Base-by-base conservation (phyloP, 805 yeast species). In the Wickerhamiella siamensis region DNA sequence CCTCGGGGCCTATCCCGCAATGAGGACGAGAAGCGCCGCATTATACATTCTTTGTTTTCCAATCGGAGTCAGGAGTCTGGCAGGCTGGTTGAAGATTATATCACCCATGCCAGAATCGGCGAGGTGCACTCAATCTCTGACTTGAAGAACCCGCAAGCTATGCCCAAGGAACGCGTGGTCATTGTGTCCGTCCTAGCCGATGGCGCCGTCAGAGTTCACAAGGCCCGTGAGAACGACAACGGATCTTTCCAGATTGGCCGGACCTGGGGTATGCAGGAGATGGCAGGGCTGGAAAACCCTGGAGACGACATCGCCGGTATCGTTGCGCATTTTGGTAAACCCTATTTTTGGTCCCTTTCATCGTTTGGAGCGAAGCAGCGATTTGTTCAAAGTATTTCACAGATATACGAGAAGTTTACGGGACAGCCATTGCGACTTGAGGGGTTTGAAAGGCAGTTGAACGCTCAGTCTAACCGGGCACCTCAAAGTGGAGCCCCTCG, bases 181-280 rank as follows among this genome's bases (percentile, higher is more conserved):
- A 40, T 50, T 10, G 33, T 53, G 3, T 42, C 49, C 15, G 39
- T 35, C 10, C 14, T 5, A 16, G 21, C 16, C 16, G 34, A 37
- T 21, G 43, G 43, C 29, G 19, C 38, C 6, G 77, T 82, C 26
- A 68, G 77, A 43, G 52, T 87, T 10, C 95, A 86, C 57, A 87
- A 88, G 60, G 95, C 93, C 2, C 77, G 93, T 52, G 84, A 75
- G 56, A 79, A 80, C 51, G 65, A 72, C 8, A 81, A 82, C 50
- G 78, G 81, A 1, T 59, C 77, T 1, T 75, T 81, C 52, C 96
- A 87, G 60, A 83, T 87, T 40, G 97, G 97, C 26, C 72, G 95
- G 53, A 80, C 94, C 2, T 87, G 97, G 97, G 77, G 75, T 47
- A 63, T 88, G 52, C 81, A 73, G 45, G 93, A 83, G 51, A 63